A percentile compares a stretch with the other conserved stretches of the same genome.
phyloP scores from a whole-genome alignment of 345 rosid species.

The Euphorbia lathyris region DNA sequence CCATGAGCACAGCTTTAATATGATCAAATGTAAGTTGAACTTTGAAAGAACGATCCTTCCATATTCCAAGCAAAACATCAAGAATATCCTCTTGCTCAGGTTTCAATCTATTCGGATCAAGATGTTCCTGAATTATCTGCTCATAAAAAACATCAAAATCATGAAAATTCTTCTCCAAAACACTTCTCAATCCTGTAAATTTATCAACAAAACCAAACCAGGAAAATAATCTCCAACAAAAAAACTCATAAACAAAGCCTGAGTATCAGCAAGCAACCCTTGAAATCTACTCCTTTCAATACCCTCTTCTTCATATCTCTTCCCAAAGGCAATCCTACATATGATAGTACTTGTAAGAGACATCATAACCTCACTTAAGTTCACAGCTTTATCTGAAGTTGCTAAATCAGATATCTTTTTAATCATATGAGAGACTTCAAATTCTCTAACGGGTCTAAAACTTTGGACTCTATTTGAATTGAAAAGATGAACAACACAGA shows the following conservation, averaged over 20 bases:
- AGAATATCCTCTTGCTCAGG: conserved; percentile 24
- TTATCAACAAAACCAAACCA: conserved; percentile 40
- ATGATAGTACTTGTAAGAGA: conserved; percentile 25
- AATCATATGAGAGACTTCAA: conserved; percentile 39
- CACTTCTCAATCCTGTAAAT: conserved; percentile 28
- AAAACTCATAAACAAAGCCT: conserved; percentile 30
- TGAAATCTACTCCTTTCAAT: conserved; percentile 25
- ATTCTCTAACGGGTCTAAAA: conserved; percentile 36
- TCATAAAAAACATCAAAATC: conserved; percentile 42
- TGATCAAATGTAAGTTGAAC: conserved; percentile 37
- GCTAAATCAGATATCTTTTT: conserved; percentile 16
- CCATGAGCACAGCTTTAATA: conserved; percentile 55
- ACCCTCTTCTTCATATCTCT: conserved; percentile 32
- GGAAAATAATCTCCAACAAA: conserved; percentile 46
- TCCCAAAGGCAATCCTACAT: conserved; percentile 45
- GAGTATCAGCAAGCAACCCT: conserved; percentile 28
- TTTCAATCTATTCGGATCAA: conserved; percentile 15
- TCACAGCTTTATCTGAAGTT: neutral
- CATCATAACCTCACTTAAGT: conserved; percentile 17
- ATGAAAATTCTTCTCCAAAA: conserved; percentile 32
- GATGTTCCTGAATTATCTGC: conserved; percentile 41
- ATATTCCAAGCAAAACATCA: conserved; percentile 30
- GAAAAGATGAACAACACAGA: too few species aligned
- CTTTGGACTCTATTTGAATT: conserved; percentile 25
- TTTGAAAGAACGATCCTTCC: conserved; percentile 22